A percentile compares a stretch with the other conserved stretches of the same genome.
Conservation (phyloP, 768 basidiomycete species). For the Trametes elegans region DNA sequence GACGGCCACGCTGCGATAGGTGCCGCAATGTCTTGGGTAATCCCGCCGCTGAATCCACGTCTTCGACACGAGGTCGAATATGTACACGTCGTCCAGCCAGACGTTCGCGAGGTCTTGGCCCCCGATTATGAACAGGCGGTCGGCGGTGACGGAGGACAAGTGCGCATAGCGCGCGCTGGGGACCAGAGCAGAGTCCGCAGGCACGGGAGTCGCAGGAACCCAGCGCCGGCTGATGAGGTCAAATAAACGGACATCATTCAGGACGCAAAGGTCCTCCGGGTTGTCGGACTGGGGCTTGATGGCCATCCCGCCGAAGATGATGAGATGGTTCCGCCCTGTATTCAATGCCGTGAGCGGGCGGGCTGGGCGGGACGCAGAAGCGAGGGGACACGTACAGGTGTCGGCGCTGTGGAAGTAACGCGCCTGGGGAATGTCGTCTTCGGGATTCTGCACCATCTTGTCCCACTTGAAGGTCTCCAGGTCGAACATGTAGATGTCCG, state of each 20-base stretch:
- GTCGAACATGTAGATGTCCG: conserved; percentile 90
- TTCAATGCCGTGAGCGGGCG: conserved; percentile 17
- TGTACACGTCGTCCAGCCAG: conserved; percentile 91
- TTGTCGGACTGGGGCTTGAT: conserved; percentile 67
- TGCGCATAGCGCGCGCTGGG: conserved; percentile 95
- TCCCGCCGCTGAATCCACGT: conserved; percentile 79
- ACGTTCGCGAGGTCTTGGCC: conserved; percentile 93
- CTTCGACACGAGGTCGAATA: conserved; percentile 73
- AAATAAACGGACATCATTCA: conserved; percentile 90
- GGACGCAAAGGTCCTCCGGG: conserved; percentile 83
- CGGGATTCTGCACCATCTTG: conserved; percentile 53
- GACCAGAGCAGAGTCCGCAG: conserved; percentile 39
- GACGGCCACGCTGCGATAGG: conserved; percentile 91
- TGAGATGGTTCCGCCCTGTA: conserved; percentile 83
- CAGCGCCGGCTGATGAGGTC: conserved; percentile 71
- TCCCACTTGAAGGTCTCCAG: conserved; percentile 81
- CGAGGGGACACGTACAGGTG: conserved; percentile 52
- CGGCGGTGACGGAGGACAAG: conserved; percentile 81
- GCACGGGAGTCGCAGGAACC: conserved; percentile 50
- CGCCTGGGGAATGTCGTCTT: conserved; percentile 72
- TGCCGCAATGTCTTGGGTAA: conserved; percentile 93
- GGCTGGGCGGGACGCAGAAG: conserved; percentile 8
- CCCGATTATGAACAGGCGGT: conserved; percentile 87
- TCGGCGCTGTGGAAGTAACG: conserved; percentile 97
- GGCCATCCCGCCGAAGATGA: conserved; percentile 96